Conservation (phyloP, 495 filamentous ascomycete species). For the Extremus antarcticus region DNA sequence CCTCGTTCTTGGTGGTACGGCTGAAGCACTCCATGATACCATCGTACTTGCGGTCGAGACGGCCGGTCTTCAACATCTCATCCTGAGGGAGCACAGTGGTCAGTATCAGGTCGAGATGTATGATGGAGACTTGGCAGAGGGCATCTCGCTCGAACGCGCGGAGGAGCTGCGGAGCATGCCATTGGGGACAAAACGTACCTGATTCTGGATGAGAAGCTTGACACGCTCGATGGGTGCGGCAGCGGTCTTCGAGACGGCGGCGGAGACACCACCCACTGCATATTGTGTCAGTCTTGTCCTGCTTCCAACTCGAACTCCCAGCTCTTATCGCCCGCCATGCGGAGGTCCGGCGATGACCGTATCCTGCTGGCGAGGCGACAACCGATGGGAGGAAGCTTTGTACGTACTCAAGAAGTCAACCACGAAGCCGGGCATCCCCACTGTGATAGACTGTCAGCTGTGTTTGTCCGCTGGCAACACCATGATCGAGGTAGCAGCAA, state of each 20-base stretch:
- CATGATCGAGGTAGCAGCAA: neutral
- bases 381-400: conserved; percentile 1
- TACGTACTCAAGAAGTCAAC: conserved; percentile 98
- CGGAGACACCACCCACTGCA: conserved; percentile 97
- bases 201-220: conserved; percentile 99
- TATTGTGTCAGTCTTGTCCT: conserved; percentile 16
- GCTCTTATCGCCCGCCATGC: conserved; percentile 14
- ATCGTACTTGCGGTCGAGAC: conserved; percentile 93
- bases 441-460: conserved; percentile 33
- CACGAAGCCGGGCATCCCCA: conserved; percentile 85
- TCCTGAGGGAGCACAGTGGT: conserved; percentile 47
- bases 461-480: neutral
- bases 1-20: conserved; percentile 75
- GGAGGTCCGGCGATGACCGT: conserved; percentile 7
- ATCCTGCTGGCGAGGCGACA: neutral
- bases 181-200: conserved; percentile 50
- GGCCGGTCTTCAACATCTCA: conserved; percentile 98
- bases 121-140: neutral
- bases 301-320: neutral
- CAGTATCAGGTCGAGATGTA: neutral
- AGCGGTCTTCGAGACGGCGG: conserved; percentile 99
- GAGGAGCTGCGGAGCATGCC: neutral
- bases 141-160: neutral
- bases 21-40: conserved; percentile 92
- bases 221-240: conserved; percentile 99